phyloP scores from a whole-genome alignment of 139 green algal genomes.

The Haematococcus lacustris region DNA sequence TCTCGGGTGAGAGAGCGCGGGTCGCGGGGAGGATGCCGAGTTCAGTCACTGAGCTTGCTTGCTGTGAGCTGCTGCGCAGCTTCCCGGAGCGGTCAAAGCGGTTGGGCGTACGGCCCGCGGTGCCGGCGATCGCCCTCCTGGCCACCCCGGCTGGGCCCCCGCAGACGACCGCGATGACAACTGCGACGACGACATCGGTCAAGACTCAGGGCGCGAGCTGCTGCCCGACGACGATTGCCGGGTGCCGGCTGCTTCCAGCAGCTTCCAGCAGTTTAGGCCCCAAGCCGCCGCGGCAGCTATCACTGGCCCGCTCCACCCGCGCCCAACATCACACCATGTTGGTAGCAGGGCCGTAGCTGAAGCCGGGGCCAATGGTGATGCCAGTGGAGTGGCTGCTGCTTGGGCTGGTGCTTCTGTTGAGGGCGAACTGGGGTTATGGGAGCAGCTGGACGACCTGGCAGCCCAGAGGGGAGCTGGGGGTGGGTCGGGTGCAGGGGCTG shows the following conservation, averaged over 20 bases:
- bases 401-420: not conserved
- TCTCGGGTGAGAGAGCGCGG: not conserved
- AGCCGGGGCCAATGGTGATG: not conserved
- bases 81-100: conserved; percentile 14
- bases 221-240: not conserved
- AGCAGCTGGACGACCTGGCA: not conserved
- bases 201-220: not conserved
- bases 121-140: not conserved
- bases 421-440: not conserved
- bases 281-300: not conserved
- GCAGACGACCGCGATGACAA: not conserved
- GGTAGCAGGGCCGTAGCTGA: conserved; percentile 8
- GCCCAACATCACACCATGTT: not conserved
- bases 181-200: not conserved
- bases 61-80: not conserved
- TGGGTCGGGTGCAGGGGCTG: conserved; percentile 13
- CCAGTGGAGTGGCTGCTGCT: not conserved
- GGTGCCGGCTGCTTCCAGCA: no score
- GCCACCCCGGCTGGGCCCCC: not conserved
- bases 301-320: not conserved
- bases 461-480: conserved; percentile 13
- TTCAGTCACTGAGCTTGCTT: not conserved
- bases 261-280: conserved; percentile 1
- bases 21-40: not conserved
- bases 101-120: not conserved